Evolutionary conservation across 2,329 filamentous ascomycete species (phyloP).

Genomic region (Cyphellophora attinorum): DNA sequence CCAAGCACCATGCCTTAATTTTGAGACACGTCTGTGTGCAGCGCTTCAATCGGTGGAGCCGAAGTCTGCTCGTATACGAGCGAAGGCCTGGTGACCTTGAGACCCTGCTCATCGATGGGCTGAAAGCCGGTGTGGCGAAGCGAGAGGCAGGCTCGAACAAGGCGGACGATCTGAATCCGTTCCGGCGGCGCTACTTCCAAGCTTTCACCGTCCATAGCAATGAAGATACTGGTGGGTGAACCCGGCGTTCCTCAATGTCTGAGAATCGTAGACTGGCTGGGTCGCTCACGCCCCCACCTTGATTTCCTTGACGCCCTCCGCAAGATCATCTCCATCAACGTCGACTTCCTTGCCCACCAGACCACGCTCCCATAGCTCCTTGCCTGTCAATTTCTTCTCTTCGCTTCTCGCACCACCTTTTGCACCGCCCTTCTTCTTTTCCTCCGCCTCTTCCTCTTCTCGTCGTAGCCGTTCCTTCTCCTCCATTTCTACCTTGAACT

Average conservation of each 20-base stretch:
- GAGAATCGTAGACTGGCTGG: neutral
- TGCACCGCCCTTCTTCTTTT: conserved; percentile 67
- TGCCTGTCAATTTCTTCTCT: conserved; percentile 58
- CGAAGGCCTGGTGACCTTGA: conserved; percentile 48
- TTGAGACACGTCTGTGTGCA: conserved; percentile 72
- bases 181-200: conserved; percentile 42
- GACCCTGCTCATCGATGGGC: conserved; percentile 1
- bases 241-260: neutral
- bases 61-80: conserved; percentile 77
- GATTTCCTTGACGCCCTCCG: conserved; percentile 57
- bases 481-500: conserved; percentile 70
- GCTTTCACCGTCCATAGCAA: conserved; percentile 3
- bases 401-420: conserved; percentile 61
- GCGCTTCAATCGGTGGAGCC: conserved; percentile 86
- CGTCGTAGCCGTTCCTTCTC: conserved; percentile 59
- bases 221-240: conserved; percentile 5
- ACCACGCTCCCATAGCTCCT: conserved; percentile 69
- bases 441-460: conserved; percentile 68
- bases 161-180: conserved; percentile 60
- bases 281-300: conserved; percentile 52
- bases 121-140: conserved; percentile 37
- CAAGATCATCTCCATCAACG: conserved; percentile 55
- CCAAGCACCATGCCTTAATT: conserved; percentile 60
- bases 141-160: conserved; percentile 31
- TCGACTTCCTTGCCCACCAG: conserved; percentile 57